Evolutionary conservation across 1,284 basidiomycete species (phyloP).

Genomic region (Tilletia caries): DNA sequence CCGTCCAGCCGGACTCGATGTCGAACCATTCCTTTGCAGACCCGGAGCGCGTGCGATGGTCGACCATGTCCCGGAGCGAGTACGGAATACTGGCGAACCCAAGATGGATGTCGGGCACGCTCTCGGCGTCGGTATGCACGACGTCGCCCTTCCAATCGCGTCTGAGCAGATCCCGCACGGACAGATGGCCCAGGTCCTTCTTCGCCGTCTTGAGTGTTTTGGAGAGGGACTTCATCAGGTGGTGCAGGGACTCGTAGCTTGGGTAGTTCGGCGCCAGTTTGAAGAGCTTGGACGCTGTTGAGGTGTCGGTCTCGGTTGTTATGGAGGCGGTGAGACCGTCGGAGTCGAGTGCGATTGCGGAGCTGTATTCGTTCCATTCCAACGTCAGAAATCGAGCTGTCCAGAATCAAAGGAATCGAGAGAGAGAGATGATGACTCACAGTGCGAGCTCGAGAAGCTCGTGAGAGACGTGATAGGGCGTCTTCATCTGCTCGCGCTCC

Average conservation of each 20-base stretch:
- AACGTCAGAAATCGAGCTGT: too few relatives aligned
- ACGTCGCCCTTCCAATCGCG: conserved; percentile 51
- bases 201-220: conserved; percentile 44
- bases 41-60: conserved; percentile 31
- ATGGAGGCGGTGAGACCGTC: conserved; percentile 41
- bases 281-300: conserved; percentile 23
- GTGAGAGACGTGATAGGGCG: conserved; percentile 40
- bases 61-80: conserved; percentile 50
- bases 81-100: conserved; percentile 53
- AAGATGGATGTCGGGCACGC: conserved; percentile 44
- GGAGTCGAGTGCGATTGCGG: conserved; percentile 46
- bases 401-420: not conserved
- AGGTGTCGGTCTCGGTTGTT: conserved; percentile 22
- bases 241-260: conserved; percentile 21
- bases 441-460: conserved; percentile 46
- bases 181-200: conserved; percentile 45
- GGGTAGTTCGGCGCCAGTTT: conserved; percentile 3
- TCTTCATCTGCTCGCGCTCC: conserved; percentile 36
- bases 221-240: conserved; percentile 45
- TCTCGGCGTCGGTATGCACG: conserved; percentile 36
- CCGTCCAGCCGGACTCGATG: conserved; percentile 37
- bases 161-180: conserved; percentile 48
- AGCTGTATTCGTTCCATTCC: not conserved
- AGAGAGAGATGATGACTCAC: too few relatives aligned
- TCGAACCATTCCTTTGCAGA: conserved; percentile 47